Conservation (phyloP, 1,284 basidiomycete genomes). For the Ceraceosorus guamensis region DNA sequence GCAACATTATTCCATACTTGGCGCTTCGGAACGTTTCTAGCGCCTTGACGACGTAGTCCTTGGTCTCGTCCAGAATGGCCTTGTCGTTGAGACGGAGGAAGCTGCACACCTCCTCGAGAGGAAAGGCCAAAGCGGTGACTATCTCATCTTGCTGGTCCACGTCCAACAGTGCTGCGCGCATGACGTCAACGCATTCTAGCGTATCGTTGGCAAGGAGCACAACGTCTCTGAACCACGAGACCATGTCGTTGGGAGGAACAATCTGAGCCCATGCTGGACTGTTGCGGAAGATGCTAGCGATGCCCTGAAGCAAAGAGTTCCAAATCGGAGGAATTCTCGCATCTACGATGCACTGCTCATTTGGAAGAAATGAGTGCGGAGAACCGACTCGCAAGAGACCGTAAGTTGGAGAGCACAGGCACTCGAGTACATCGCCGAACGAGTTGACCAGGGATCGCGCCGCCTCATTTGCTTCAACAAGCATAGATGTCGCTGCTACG, state of each 20-base stretch:
- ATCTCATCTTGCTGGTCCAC: conserved; percentile 20
- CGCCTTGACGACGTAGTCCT: conserved; percentile 33
- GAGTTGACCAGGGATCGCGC: conserved; percentile 38
- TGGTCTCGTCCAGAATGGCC: conserved; percentile 41
- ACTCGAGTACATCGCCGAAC: conserved; percentile 41
- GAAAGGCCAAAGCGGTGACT: conserved; percentile 24
- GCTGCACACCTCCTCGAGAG: conserved; percentile 31
- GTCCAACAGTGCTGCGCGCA: conserved; percentile 21
- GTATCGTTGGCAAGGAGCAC: conserved; percentile 40
- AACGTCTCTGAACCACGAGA: conserved; percentile 45
- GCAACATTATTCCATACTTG: conserved; percentile 20
- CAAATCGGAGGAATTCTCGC: conserved; percentile 36
- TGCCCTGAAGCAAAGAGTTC: conserved; percentile 35
- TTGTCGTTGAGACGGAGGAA: conserved; percentile 47
- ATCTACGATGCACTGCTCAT: too few relatives aligned
- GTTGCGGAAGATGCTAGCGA: conserved; percentile 37
- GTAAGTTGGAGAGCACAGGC: conserved; percentile 37
- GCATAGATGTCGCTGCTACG: conserved; percentile 14
- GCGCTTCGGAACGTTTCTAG: conserved; percentile 28
- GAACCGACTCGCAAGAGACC: conserved; percentile 40
- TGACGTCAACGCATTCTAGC: conserved; percentile 31
- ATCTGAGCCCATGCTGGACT: conserved; percentile 38
- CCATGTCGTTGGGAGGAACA: conserved; percentile 20
- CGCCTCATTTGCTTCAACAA: conserved; percentile 33
- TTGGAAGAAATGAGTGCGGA: conserved; percentile 25